Percentiles rank a stretch among this genome's conserved stretches.
phyloP scores from a whole-genome alignment of 805 yeast genomes.

The Candida parachauliodes region DNA sequence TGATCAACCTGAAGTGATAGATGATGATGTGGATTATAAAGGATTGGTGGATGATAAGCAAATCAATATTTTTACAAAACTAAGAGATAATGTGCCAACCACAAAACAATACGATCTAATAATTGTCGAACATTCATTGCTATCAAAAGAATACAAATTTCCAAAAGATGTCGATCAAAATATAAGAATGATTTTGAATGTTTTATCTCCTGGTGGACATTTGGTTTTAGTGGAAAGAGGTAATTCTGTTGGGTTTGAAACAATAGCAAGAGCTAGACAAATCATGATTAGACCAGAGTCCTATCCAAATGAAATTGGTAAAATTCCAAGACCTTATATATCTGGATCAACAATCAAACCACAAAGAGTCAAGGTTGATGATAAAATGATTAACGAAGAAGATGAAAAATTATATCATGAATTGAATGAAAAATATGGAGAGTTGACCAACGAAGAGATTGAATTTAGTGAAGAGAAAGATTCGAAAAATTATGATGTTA shows the following conservation, averaged over 20 bases:
- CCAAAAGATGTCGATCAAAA: slow-evolving; percentile 73
- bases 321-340: slow-evolving; percentile 67
- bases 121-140: slow-evolving; percentile 75
- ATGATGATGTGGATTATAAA: slow-evolving; percentile 18
- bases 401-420: slow-evolving; percentile 24
- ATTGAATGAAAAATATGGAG: slow-evolving; percentile 39
- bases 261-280: slow-evolving; percentile 86
- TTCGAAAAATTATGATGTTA: slow-evolving; percentile 24
- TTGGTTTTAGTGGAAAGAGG: slow-evolving; percentile 84
- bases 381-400: slow-evolving; percentile 30
- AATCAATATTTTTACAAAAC: slow-evolving; percentile 51
- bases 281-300: slow-evolving; percentile 83
- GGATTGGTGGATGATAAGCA: slow-evolving; percentile 55
- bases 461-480: slow-evolving; percentile 48
- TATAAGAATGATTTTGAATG: slow-evolving; percentile 52
- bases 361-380: slow-evolving; percentile 30
- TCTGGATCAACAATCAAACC: slow-evolving; percentile 46
- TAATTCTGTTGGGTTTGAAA: slow-evolving; percentile 83
- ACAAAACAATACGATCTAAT: slow-evolving; percentile 70
- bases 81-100: slow-evolving; percentile 52
- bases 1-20: slow-evolving; percentile 11
- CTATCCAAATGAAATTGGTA: slow-evolving; percentile 49
- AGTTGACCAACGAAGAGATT: slow-evolving; percentile 40
- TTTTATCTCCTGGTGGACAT: slow-evolving; percentile 76
- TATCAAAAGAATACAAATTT: slow-evolving; percentile 55